phyloP scores from a whole-genome alignment of 805 yeast genomes.

The Saitoella complicata region DNA sequence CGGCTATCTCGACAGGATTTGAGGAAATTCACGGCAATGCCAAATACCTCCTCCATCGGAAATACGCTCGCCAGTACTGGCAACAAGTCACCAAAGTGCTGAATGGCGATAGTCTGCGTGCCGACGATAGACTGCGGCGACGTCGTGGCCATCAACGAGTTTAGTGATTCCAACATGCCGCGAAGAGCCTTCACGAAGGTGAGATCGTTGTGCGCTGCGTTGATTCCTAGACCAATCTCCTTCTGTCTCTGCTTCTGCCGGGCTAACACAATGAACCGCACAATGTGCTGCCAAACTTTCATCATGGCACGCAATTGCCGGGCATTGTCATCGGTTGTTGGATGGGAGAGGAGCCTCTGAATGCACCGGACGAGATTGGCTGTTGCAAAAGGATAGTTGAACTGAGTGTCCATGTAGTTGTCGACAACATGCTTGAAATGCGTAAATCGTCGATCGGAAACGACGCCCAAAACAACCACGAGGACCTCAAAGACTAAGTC shows the following conservation, averaged over 20 bases:
- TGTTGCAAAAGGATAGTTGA: constrained; percentile 13
- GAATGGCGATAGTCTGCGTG: constrained; percentile 6
- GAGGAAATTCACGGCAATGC: constrained; percentile 19
- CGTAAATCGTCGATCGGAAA: constrained; percentile 5
- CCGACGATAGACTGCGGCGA: not conserved
- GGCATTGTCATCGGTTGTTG: constrained; percentile 3
- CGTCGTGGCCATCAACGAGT: too few relatives aligned
- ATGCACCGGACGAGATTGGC: constrained; percentile 7
- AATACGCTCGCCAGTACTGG: constrained; percentile 15
- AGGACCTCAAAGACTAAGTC: constrained; percentile 14
- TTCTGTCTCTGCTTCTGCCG: too few relatives aligned
- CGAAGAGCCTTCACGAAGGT: too few relatives aligned
- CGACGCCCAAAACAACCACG: constrained; percentile 15
- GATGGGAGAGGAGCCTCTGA: constrained; percentile 6
- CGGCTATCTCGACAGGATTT: constrained; percentile 5
- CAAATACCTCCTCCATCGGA: constrained; percentile 20
- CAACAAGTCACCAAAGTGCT: constrained; percentile 6
- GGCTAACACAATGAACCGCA: constrained; percentile 7
- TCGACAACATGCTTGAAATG: constrained; percentile 8
- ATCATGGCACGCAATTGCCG: constrained; percentile 7
- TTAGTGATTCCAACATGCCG: too few relatives aligned
- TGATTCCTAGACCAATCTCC: too few relatives aligned
- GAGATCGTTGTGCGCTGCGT: too few relatives aligned
- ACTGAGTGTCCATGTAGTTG: constrained; percentile 14
- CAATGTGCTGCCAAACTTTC: constrained; percentile 6